These are phyloP conservation scores for Suillus tomentosus DNA, from an alignment of 768 basidiomycete species.

Conservation along the genomic window DNA sequence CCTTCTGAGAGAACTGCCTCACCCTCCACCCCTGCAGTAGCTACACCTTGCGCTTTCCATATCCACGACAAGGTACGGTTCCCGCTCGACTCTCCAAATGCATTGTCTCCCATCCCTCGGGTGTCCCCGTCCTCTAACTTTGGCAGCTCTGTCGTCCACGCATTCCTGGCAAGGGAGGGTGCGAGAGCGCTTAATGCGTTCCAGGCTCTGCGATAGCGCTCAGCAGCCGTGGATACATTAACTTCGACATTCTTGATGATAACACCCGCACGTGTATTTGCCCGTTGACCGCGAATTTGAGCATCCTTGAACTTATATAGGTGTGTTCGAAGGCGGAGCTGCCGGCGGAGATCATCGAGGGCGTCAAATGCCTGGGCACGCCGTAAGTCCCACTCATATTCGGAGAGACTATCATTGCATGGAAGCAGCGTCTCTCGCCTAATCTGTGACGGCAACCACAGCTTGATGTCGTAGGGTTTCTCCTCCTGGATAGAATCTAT, in stretches of 20 bases:
- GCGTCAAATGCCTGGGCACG: constrained; percentile 19
- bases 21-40: constrained; percentile 1
- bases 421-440: background rate
- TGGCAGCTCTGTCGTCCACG: background rate
- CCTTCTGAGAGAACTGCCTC: background rate
- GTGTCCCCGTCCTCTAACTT: background rate
- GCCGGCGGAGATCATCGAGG: constrained; percentile 14
- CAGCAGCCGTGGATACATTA: too few species aligned
- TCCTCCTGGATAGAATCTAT: background rate
- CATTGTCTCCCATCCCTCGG: background rate
- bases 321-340: constrained; percentile 11
- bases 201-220: background rate
- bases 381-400: constrained; percentile 11
- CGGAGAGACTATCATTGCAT: background rate
- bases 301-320: constrained; percentile 18
- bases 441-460: constrained; percentile 4
- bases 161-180: background rate
- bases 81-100: background rate
- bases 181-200: background rate
- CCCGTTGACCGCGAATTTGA: constrained; percentile 16
- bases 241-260: too few species aligned
- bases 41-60: constrained; percentile 4
- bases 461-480: constrained; percentile 3
- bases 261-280: constrained; percentile 9
- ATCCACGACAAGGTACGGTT: constrained; percentile 4